These are phyloP conservation scores for Eragrostis curvula DNA, from an alignment of 176 grass and related monocot genomes.

Conservation along the genomic window DNA sequence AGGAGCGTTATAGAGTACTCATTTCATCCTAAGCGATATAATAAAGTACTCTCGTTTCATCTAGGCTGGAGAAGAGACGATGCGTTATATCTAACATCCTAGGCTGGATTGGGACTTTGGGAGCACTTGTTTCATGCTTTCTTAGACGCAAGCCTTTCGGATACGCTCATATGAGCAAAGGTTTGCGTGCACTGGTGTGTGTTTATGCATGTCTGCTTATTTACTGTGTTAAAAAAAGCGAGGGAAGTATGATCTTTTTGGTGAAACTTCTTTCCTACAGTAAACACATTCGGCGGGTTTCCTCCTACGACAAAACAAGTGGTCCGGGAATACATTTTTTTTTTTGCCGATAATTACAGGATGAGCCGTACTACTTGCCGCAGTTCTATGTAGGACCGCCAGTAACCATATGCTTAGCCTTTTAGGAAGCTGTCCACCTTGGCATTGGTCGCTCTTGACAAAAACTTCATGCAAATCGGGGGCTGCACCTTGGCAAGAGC, in stretches of 20 bases:
- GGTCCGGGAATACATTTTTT: slow-evolving; percentile 15
- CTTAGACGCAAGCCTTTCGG: too few relatives aligned
- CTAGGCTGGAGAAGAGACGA: too few relatives aligned
- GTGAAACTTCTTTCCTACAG: slow-evolving; percentile 3
- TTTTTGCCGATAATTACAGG: slow-evolving; percentile 44
- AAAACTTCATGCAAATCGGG: slow-evolving; percentile 96
- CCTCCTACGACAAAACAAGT: slow-evolving; percentile 32
- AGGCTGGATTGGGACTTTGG: too few relatives aligned
- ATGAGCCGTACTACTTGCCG: background rate
- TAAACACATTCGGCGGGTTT: background rate
- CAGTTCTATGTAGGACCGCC: background rate
- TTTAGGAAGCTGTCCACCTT: slow-evolving; percentile 54
- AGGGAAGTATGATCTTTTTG: background rate
- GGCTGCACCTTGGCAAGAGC: slow-evolving; percentile 78
- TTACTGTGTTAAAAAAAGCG: too few relatives aligned
- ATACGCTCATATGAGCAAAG: too few relatives aligned
- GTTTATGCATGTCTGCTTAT: too few relatives aligned
- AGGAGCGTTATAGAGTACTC: too few relatives aligned
- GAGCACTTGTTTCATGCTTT: too few relatives aligned
- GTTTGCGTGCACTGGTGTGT: too few relatives aligned
- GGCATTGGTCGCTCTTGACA: slow-evolving; percentile 48
- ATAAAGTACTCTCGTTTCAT: too few relatives aligned
- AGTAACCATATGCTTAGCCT: background rate
- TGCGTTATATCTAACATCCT: too few relatives aligned
- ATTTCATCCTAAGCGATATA: too few relatives aligned